These are phyloP conservation scores for Tuber aestivum DNA, from an alignment of 495 filamentous ascomycete genomes.

Conservation along the genomic window DNA sequence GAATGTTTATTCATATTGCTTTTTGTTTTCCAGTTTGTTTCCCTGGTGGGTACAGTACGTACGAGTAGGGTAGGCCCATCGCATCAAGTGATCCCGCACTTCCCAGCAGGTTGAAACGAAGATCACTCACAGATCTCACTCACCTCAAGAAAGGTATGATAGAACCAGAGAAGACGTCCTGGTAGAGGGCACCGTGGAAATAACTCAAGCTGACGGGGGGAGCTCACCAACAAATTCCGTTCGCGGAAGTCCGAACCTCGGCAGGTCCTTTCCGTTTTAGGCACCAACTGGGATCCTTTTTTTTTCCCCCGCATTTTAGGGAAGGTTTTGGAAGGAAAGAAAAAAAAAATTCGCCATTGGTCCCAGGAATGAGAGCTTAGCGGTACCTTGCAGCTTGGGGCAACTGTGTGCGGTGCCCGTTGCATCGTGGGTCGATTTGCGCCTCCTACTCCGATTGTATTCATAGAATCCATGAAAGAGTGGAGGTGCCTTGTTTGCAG, in stretches of 20 bases:
- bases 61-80: neutral
- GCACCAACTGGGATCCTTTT: neutral
- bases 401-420: neutral
- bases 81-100: slow-evolving; percentile 31
- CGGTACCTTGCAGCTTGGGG: slow-evolving; percentile 4
- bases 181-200: neutral
- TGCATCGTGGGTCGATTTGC: neutral
- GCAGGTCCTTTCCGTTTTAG: neutral
- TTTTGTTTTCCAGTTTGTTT: neutral
- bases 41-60: neutral
- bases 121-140: slow-evolving; percentile 1
- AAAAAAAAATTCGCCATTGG: neutral
- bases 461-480: neutral
- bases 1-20: neutral
- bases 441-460: neutral
- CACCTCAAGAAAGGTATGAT: neutral
- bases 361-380: neutral
- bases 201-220: neutral
- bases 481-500: neutral
- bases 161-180: neutral
- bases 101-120: neutral
- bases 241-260: slow-evolving; percentile 3
- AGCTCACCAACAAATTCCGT: neutral
- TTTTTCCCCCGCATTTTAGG: neutral
- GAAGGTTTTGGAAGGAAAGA: neutral